A percentile compares a stretch with the other conserved stretches of the same genome.
These are phyloP conservation scores for Aspergillus incahuasiensis DNA, from an alignment of 495 filamentous ascomycete genomes.

Conservation along the genomic window DNA sequence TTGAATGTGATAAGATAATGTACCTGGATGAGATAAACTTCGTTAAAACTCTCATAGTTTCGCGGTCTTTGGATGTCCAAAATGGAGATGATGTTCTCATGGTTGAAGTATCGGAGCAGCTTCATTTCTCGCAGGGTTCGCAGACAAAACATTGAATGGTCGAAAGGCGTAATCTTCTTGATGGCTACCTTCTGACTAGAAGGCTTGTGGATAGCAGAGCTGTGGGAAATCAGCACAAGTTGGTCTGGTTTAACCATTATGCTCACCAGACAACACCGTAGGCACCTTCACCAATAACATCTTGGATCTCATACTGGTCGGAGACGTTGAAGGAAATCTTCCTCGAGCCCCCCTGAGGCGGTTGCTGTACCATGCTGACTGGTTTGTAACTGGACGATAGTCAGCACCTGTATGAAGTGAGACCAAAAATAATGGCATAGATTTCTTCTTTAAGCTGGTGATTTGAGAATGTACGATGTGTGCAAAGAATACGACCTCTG, in stretches of 20 bases:
- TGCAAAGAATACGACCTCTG: not conserved
- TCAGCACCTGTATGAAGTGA: not conserved
- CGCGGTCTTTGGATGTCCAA: constrained; percentile 97
- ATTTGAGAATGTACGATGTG: not conserved
- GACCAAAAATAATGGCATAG: not conserved
- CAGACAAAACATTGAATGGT: constrained; percentile 98
- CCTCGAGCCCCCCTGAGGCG: constrained; percentile 58
- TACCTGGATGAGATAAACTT: constrained; percentile 99
- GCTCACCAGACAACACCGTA: constrained; percentile 98
- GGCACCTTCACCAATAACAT: constrained; percentile 98
- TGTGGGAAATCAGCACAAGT: constrained; percentile 34
- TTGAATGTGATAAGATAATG: constrained; percentile 9
- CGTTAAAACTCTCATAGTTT: constrained; percentile 92
- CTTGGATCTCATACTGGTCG: constrained; percentile 98
- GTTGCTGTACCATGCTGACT: constrained; percentile 45
- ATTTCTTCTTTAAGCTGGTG: not conserved
- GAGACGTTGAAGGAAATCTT: constrained; percentile 99
- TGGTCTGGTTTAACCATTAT: not conserved
- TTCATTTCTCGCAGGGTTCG: constrained; percentile 99
- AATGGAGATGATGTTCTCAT: constrained; percentile 99
- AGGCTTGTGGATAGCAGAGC: constrained; percentile 97
- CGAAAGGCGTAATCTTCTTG: constrained; percentile 99
- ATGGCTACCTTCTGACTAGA: constrained; percentile 99
- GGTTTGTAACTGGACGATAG: constrained; percentile 8
- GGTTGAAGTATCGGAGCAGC: constrained; percentile 97